Conservation (phyloP, 1,284 basidiomycete species). For the Cutaneotrichosporon dermatis region DNA sequence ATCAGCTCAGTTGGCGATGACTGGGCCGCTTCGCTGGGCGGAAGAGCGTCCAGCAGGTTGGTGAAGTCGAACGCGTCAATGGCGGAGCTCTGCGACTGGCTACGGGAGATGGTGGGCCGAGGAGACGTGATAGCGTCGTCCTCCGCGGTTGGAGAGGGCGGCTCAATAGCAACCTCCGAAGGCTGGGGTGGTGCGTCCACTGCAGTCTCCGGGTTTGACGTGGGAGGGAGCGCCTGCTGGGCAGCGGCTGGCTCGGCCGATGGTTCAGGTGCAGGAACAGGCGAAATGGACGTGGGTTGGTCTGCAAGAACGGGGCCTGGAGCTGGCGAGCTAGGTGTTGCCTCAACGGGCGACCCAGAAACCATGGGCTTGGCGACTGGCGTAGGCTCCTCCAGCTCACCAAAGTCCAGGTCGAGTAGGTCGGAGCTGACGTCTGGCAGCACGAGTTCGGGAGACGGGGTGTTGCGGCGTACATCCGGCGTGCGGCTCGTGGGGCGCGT, state of each 20-base stretch:
- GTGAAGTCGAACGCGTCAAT: neutral
- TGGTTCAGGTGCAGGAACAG: no score
- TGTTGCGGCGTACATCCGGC: no score
- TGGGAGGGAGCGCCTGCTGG: no score
- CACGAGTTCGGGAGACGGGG: neutral
- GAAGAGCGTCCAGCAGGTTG: neutral
- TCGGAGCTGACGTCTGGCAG: conserved; percentile 4
- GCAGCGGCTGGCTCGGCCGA: no score
- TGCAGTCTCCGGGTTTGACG: no score
- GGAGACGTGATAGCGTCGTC: neutral
- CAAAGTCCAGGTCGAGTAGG: conserved; percentile 15
- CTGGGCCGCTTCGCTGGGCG: neutral
- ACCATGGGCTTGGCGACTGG: neutral
- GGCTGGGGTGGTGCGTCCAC: no score
- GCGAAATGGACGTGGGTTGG: no score
- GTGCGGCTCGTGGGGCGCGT: no score
- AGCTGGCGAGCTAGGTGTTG: neutral
- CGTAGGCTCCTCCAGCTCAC: conserved; percentile 7
- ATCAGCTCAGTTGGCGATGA: neutral
- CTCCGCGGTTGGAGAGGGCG: no score
- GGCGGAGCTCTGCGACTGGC: neutral
- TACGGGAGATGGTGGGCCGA: neutral
- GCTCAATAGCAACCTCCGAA: no score
- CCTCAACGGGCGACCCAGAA: neutral
- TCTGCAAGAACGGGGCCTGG: no score